Percentiles rank a stretch among this genome's conserved stretches.
phyloP scores from a whole-genome alignment of 176 grass and related monocot species.

The Puya raimondii region DNA sequence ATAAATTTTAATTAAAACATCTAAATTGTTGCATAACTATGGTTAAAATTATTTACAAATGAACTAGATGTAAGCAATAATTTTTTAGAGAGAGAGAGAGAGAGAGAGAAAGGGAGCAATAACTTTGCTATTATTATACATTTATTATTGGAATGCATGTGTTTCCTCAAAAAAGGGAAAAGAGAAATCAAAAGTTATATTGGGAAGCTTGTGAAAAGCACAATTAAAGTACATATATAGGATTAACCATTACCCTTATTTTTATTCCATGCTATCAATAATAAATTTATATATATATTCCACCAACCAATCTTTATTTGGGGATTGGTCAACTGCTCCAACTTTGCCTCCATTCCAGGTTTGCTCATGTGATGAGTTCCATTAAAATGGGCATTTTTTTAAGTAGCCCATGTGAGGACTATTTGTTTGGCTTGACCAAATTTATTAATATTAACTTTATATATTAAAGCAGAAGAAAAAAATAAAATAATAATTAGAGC shows the following conservation, averaged over 20 bases:
- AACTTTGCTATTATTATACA: neutral
- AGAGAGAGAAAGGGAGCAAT: neutral
- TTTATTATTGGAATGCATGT: too few relatives aligned
- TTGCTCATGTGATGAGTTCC: neutral
- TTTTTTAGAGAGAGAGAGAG: too few relatives aligned
- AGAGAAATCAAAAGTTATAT: neutral
- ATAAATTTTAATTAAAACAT: too few relatives aligned
- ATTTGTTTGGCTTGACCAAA: conserved; percentile 1
- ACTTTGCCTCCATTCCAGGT: neutral
- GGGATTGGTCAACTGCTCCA: neutral
- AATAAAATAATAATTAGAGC: too few relatives aligned
- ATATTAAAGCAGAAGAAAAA: neutral
- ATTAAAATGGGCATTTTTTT: neutral
- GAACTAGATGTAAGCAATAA: too few relatives aligned
- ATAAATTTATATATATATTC: neutral
- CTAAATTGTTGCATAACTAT: too few relatives aligned
- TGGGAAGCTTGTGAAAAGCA: conserved; percentile 2
- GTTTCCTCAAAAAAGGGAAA: too few relatives aligned
- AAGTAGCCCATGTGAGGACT: neutral
- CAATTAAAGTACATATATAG: neutral
- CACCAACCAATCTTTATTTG: neutral
- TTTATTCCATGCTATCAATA: neutral
- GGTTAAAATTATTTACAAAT: too few relatives aligned
- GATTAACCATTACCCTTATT: neutral
- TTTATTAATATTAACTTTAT: neutral